Evolutionary conservation across 495 filamentous ascomycete species (phyloP), one percentile per base, ranked within the genome.

Genomic region (Aspergillus baeticus): DNA sequence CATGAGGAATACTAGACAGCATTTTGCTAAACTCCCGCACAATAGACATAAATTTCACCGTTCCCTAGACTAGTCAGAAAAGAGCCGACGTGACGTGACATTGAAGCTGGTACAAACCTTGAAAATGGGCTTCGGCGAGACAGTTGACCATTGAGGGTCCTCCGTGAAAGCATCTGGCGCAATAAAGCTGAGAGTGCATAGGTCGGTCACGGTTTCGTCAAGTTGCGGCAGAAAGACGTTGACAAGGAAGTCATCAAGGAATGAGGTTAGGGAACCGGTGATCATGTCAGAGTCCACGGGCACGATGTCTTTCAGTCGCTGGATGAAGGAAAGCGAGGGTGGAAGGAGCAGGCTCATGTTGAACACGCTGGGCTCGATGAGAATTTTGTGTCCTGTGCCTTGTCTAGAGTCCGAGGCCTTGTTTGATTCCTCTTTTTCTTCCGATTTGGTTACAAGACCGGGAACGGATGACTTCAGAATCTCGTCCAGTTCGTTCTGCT

Each of bases 201-300:
- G 77, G 65, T 99, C 95, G 11, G 87, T 85, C 6, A 99, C 83
- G 0, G 95, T 96, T 64, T 99, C 94, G 50, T 99, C 94, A 13
- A 99, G 75, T 64, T 97, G 95, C 17, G 94, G 94, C 53, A 93
- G 88, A 76, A 99, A 99, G 34, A 98, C 92, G 63, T 98, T 98
- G 69, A 98, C 87, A 51, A 99, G 83, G 71, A 98, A 98, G 68
- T 99, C 95, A 67, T 99, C 94, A 10, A 99, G 82, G 73, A 99
- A 99, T 20, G 91, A 92, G 1, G 94, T 97, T 46, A 98, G 69
- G 1, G 91, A 96, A 68, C 85, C 90, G 56, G 88, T 87, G 6
- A 87, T 86, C 61, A 98, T 88, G 59, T 95, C 92, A 0, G 92
- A 81, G 51, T 80, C 86, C 14, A 86, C 80, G 3, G 94, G 94